These are phyloP conservation scores for Calonectria naviculata DNA, from an alignment of 2,329 filamentous ascomycete genomes.

Conservation along the genomic window DNA sequence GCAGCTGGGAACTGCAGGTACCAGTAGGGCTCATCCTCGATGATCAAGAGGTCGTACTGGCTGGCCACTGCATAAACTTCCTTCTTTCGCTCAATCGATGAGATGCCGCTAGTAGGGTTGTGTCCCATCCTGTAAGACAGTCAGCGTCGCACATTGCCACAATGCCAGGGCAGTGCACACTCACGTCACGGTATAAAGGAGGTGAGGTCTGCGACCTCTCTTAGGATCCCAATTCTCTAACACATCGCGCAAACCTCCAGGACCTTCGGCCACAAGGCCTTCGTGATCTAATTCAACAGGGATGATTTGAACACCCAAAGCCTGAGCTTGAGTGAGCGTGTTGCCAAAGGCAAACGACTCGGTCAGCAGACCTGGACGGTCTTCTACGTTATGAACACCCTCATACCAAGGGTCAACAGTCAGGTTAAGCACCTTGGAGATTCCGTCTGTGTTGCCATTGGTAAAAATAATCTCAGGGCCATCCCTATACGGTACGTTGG, in stretches of 20 bases:
- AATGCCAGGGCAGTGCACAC: constrained; percentile 47
- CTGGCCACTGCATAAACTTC: constrained; percentile 85
- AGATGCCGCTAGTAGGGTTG: constrained; percentile 84
- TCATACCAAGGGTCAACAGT: constrained; percentile 82
- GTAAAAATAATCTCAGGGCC: constrained; percentile 84
- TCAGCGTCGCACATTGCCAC: constrained; percentile 1
- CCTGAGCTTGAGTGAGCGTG: constrained; percentile 73
- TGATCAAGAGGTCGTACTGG: constrained; percentile 88
- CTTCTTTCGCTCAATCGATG: constrained; percentile 78
- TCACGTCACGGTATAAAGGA: constrained; percentile 92
- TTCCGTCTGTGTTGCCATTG: constrained; percentile 87
- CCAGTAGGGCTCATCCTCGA: constrained; percentile 98
- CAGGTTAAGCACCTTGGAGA: constrained; percentile 80
- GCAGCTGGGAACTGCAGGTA: constrained; percentile 90
- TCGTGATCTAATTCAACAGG: constrained; percentile 81
- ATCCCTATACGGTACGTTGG: constrained; percentile 80
- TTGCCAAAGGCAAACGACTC: constrained; percentile 88
- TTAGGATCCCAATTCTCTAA: constrained; percentile 83
- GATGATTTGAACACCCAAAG: constrained; percentile 78
- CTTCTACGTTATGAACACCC: constrained; percentile 71
- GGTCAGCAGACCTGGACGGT: constrained; percentile 81
- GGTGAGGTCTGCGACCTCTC: constrained; percentile 80
- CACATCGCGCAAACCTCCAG: constrained; percentile 80
- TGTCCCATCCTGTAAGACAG: constrained; percentile 66
- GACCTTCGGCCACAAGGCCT: constrained; percentile 81